phyloP scores from a whole-genome alignment of 2,329 filamentous ascomycete genomes.

The Akanthomyces uredinophilus region DNA sequence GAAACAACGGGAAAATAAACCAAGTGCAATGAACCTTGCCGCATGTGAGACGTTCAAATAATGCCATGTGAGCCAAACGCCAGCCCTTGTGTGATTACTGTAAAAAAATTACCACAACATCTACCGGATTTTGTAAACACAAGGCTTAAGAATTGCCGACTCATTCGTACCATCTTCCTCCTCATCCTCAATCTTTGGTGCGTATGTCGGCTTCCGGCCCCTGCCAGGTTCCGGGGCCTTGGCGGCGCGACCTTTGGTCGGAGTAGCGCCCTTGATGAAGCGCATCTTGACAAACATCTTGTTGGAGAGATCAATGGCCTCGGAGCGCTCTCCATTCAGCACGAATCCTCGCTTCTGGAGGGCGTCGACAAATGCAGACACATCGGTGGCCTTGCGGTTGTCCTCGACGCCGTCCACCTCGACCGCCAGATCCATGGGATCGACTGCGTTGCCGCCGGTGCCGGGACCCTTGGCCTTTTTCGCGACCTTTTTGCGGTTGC shows the following conservation, averaged over 20 bases:
- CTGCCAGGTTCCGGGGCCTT: conserved; percentile 52
- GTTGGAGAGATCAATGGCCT: conserved; percentile 75
- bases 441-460: conserved; percentile 43
- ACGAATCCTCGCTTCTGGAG: conserved; percentile 77
- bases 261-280: conserved; percentile 78
- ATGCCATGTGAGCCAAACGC: neutral
- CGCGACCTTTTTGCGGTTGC: conserved; percentile 54
- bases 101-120: neutral
- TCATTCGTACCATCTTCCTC: conserved; percentile 61
- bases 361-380: conserved; percentile 80
- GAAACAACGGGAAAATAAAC: neutral
- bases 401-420: conserved; percentile 65
- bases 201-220: conserved; percentile 48
- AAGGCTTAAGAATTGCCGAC: conserved; percentile 73
- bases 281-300: conserved; percentile 99
- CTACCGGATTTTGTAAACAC: conserved; percentile 86
- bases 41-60: neutral
- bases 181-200: conserved; percentile 44
- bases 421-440: conserved; percentile 57
- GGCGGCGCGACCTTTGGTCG: conserved; percentile 70
- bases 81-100: neutral
- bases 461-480: conserved; percentile 46
- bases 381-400: conserved; percentile 70
- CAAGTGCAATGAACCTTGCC: neutral
- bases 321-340: conserved; percentile 58